phyloP scores from a whole-genome alignment of 2,329 filamentous ascomycete species.

The Pezicula rhizophila region DNA sequence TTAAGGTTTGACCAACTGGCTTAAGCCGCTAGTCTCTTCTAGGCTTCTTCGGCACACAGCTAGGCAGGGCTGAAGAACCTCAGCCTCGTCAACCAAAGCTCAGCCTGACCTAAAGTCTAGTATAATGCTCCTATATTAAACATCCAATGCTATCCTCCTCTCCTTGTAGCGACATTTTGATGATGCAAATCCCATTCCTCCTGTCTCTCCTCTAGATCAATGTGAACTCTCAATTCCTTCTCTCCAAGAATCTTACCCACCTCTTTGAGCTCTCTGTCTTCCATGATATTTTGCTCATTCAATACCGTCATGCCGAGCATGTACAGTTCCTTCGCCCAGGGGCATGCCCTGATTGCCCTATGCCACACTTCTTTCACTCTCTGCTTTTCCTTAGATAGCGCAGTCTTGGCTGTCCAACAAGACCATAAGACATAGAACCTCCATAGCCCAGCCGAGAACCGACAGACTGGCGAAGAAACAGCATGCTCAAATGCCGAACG shows the following conservation, averaged over 20 bases:
- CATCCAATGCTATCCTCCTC: too few relatives aligned
- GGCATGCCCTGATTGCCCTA: constrained; percentile 48
- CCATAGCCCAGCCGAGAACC: constrained; percentile 41
- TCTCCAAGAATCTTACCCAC: constrained; percentile 45
- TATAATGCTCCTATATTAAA: too few relatives aligned
- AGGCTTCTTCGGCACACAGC: too few relatives aligned
- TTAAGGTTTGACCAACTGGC: too few relatives aligned
- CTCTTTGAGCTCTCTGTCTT: background rate
- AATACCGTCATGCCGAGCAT: constrained; percentile 39
- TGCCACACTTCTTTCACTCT: constrained; percentile 48
- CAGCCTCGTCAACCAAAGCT: too few relatives aligned
- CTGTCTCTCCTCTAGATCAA: constrained; percentile 41
- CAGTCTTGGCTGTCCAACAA: constrained; percentile 30
- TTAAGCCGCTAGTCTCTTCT: too few relatives aligned
- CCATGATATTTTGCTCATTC: constrained; percentile 26
- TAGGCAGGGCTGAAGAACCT: too few relatives aligned
- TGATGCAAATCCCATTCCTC: constrained; percentile 10
- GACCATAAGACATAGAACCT: constrained; percentile 46
- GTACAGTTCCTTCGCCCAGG: constrained; percentile 57
- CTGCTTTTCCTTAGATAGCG: constrained; percentile 5
- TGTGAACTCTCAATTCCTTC: constrained; percentile 54
- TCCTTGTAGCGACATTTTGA: too few relatives aligned
- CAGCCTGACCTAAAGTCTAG: too few relatives aligned
- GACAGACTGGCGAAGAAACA: constrained; percentile 29
- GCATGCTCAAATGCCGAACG: constrained; percentile 51